Evolutionary conservation across 495 filamentous ascomycete genomes (phyloP).

Genomic region (Evansstolkia leycettana): DNA sequence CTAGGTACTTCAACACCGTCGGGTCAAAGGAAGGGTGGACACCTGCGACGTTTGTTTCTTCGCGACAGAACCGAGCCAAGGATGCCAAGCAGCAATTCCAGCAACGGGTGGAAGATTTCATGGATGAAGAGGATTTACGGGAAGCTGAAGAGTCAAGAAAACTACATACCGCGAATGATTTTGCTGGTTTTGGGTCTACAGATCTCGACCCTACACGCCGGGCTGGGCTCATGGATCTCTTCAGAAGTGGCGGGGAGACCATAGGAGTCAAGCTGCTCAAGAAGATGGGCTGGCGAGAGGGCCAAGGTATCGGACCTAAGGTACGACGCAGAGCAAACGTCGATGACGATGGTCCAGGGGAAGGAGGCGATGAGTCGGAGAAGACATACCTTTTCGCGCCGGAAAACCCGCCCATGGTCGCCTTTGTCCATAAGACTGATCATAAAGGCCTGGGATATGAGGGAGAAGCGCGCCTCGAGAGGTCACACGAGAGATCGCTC

Average conservation of each 20-base stretch:
- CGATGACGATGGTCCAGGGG: constrained; percentile 35
- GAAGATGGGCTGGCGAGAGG: constrained; percentile 93
- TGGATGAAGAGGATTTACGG: constrained; percentile 94
- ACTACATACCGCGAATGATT: constrained; percentile 58
- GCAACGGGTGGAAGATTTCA: constrained; percentile 80
- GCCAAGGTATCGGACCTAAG: constrained; percentile 85
- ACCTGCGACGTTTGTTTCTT: constrained; percentile 83
- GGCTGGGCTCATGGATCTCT: constrained; percentile 59
- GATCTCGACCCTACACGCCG: constrained; percentile 39
- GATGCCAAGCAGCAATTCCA: constrained; percentile 41
- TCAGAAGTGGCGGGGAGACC: constrained; percentile 66
- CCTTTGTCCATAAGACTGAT: constrained; percentile 64
- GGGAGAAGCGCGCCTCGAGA: constrained; percentile 46
- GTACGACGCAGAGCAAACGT: constrained; percentile 64
- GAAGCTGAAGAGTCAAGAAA: constrained; percentile 68
- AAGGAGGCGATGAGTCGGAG: constrained; percentile 21
- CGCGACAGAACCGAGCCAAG: constrained; percentile 64
- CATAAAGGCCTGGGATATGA: constrained; percentile 72
- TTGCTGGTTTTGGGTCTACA: constrained; percentile 65
- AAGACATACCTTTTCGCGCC: constrained; percentile 78
- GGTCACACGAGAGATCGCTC: constrained; percentile 14
- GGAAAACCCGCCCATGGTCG: constrained; percentile 64
- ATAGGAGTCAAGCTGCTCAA: constrained; percentile 81
- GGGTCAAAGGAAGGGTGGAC: constrained; percentile 98
- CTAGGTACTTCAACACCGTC: constrained; percentile 92